Conservation (phyloP, 2,329 filamentous ascomycete genomes). For the Cytospora leucostoma region DNA sequence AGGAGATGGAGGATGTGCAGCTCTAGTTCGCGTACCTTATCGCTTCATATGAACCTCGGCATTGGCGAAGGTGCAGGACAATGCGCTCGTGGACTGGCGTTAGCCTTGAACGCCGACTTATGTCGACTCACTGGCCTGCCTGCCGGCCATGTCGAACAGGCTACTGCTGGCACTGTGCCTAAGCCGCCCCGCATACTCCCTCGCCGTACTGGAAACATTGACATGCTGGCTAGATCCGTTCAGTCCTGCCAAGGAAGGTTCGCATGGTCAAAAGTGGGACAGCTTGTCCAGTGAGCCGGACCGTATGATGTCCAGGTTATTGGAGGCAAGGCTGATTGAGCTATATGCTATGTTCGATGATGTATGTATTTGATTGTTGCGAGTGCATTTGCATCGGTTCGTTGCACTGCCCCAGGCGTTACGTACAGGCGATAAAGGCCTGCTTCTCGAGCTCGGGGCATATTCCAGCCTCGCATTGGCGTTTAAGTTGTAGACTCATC, state of each 20-base stretch:
- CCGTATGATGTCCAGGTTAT: neutral
- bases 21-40: neutral
- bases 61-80: neutral
- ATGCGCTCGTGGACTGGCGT: neutral
- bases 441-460: neutral
- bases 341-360: neutral
- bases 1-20: conserved; percentile 72
- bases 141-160: neutral
- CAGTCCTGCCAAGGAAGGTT: neutral
- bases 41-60: neutral
- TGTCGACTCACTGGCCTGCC: neutral
- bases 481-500: neutral
- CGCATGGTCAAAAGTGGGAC: neutral
- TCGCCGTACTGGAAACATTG: neutral
- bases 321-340: neutral
- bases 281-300: neutral
- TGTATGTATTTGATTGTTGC: neutral
- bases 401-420: neutral
- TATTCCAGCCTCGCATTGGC: neutral
- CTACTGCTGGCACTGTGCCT: neutral
- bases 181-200: neutral
- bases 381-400: neutral
- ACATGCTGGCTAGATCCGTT: neutral
- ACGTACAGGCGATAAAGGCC: neutral
- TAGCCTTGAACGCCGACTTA: neutral